phyloP scores from a whole-genome alignment of 2,329 filamentous ascomycete genomes.

The Colletotrichum lini region DNA sequence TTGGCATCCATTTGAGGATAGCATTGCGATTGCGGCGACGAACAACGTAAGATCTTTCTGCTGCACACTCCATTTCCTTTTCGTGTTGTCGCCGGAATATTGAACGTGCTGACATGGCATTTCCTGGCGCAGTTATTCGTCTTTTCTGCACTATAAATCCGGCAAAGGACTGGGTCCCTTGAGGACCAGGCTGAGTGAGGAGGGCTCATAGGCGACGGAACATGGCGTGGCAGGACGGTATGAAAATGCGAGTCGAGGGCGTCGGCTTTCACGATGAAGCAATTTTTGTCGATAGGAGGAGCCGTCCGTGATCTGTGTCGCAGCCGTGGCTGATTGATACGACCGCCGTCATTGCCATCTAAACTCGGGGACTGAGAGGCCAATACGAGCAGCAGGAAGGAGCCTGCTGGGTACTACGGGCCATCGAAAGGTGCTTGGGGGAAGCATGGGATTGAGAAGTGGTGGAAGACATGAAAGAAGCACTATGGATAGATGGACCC shows the following conservation, averaged over 20 bases:
- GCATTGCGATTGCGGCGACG: constrained; percentile 98
- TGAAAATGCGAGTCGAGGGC: constrained; percentile 4
- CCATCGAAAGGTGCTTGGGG: constrained; percentile 31
- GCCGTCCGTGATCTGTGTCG: constrained; percentile 1
- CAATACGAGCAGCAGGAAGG: constrained; percentile 15
- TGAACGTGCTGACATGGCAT: background rate
- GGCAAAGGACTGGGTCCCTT: background rate
- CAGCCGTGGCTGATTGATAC: constrained; percentile 13
- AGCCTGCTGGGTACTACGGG: constrained; percentile 21
- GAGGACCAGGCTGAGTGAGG: constrained; percentile 4
- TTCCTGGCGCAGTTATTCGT: constrained; percentile 74
- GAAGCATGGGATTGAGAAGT: background rate
- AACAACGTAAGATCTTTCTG: constrained; percentile 86
- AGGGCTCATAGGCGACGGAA: constrained; percentile 7
- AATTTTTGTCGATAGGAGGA: constrained; percentile 6
- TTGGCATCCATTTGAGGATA: constrained; percentile 99
- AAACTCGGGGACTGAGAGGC: constrained; percentile 15
- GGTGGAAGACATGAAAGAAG: constrained; percentile 29
- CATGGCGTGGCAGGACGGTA: constrained; percentile 18
- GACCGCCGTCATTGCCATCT: constrained; percentile 10
- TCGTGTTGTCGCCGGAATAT: background rate
- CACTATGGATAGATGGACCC: constrained; percentile 37
- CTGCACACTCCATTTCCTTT: background rate
- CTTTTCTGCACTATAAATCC: constrained; percentile 78
- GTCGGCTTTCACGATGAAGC: constrained; percentile 1